A percentile compares a stretch with the other conserved stretches of the same genome.
phyloP scores from a whole-genome alignment of 139 green algal genomes.

The Coelastrella sp. region DNA sequence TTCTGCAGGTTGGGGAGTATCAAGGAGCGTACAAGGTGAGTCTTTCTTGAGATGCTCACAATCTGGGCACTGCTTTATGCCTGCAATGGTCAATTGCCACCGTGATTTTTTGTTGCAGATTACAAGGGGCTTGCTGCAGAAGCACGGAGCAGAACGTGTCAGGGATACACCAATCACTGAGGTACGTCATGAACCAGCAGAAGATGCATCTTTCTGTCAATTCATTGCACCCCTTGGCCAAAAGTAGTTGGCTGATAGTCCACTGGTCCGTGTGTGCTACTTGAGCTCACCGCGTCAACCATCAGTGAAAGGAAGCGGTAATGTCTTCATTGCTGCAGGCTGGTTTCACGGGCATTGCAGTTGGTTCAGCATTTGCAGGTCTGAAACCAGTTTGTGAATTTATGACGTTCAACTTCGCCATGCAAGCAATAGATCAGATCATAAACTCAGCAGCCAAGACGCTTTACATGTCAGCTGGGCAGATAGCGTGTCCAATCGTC shows the following conservation, averaged over 20 bases:
- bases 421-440: constrained; percentile 99
- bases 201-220: background rate
- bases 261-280: background rate
- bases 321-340: constrained; percentile 65
- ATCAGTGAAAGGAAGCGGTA: background rate
- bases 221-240: background rate
- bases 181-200: constrained; percentile 50
- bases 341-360: constrained; percentile 96
- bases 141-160: constrained; percentile 95
- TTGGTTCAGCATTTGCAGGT: constrained; percentile 94
- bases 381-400: constrained; percentile 97
- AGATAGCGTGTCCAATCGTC: constrained; percentile 95
- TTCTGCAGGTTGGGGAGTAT: constrained; percentile 91
- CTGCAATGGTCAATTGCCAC: background rate
- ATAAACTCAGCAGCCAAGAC: constrained; percentile 99
- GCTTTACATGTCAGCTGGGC: constrained; percentile 98
- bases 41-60: background rate
- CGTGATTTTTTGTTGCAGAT: constrained; percentile 74
- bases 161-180: constrained; percentile 99
- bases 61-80: background rate
- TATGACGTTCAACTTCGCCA: constrained; percentile 99
- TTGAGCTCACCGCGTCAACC: background rate
- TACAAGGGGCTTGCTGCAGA: constrained; percentile 93
- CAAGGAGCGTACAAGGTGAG: constrained; percentile 97
- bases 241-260: background rate